Evolutionary conservation across 1,139 yeast species (phyloP), one percentile per base, ranked within the genome.

Genomic region (Yarrowia galli): DNA sequence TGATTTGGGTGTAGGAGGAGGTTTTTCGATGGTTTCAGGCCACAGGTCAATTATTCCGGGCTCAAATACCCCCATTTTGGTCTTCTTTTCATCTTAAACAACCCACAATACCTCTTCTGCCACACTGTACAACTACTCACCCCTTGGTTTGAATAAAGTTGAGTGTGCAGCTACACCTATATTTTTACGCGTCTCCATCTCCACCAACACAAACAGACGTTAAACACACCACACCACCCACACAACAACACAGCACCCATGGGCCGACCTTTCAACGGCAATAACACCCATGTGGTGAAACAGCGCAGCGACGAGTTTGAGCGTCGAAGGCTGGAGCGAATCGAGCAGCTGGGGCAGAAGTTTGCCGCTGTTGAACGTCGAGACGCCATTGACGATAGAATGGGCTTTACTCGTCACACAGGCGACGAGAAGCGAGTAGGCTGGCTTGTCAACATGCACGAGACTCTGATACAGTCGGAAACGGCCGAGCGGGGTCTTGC

Each of bases 361-460:
- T 40, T 49, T 38, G 67, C 48, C 8, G 25, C 38, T 0, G 45
- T 63, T 22, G n/a, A 49, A 20, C 45, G 45, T 1, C 15, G 45
- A 18, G 58, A 48, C n/a, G 45, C 46, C 38, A 63, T 48, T 2
- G 66, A 46, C 22, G 16, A 15, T 13, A 5, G 38, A 8, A 46
- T 61, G 56, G 54, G 54, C 5, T 61, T 46, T 35, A 4, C 36
- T 15, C 45, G 56, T 5, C 46, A 46, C 23, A 12, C 66, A 1
- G 66, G 66, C 20, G 63, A 54, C 12, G 45, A 65, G 6, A 81
- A 86, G 58, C 87, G 85, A 73, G 80, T 83, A 2, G 98, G 98
- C 38, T 93, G 98, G 98, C 80, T 93, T 68, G 85, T 89, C 48
- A 93, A 93, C 74, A 91, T 93, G 81, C 80, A 77, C 69, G 68